Evolutionary conservation across 169 alveolate genomes (phyloP).

Genomic region (Eimeria falciformis): DNA sequence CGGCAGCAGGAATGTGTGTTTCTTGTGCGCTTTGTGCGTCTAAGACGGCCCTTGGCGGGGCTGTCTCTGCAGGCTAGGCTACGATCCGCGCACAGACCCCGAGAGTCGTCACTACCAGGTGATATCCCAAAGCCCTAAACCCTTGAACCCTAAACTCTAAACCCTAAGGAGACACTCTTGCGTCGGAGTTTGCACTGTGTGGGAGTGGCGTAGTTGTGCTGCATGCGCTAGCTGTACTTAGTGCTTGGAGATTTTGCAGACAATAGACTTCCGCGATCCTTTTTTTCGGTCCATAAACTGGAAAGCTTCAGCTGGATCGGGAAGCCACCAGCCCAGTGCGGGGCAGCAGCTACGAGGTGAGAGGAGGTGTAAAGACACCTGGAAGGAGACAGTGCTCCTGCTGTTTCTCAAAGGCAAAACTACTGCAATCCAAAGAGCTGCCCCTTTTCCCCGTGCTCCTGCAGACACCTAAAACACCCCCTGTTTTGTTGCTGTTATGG

Average conservation of each 20-base stretch:
- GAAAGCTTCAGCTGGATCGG: conserved; percentile 42
- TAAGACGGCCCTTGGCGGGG: conserved; percentile 86
- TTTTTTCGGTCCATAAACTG: conserved; percentile 72
- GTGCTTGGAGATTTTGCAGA: conserved; percentile 40
- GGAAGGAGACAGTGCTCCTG: not conserved
- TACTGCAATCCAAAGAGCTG: not conserved
- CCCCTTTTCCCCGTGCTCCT: too few relatives aligned
- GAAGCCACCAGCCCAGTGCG: conserved; percentile 11
- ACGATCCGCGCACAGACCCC: conserved; percentile 82
- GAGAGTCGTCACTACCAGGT: conserved; percentile 81
- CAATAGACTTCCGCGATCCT: conserved; percentile 84
- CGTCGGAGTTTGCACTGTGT: not conserved
- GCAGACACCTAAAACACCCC: too few relatives aligned
- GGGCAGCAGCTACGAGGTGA: conserved; percentile 60
- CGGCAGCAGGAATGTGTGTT: not conserved
- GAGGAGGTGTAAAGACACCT: too few relatives aligned
- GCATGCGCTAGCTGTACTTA: not conserved
- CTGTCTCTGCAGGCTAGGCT: conserved; percentile 83
- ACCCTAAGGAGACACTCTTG: not conserved
- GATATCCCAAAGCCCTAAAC: too few relatives aligned
- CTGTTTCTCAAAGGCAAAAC: not conserved
- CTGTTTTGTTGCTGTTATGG: too few relatives aligned
- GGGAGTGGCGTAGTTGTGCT: not conserved
- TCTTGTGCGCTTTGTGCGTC: not conserved
- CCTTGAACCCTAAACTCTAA: not conserved